Percentiles rank a stretch among this genome's conserved stretches.
Conservation (phyloP, 768 basidiomycete genomes). For the Suillus subaureus region DNA sequence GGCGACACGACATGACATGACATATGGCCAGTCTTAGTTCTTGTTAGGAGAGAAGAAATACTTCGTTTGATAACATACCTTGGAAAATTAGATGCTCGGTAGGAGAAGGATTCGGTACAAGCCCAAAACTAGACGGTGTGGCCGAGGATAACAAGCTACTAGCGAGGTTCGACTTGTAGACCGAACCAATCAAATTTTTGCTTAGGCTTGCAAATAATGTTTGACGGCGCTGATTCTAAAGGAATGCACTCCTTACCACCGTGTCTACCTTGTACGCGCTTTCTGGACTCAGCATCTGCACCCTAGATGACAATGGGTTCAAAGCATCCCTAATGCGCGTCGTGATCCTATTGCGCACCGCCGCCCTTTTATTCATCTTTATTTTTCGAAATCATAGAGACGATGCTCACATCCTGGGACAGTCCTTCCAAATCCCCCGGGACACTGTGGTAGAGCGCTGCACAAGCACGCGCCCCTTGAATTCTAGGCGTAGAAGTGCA, state of each 20-base stretch:
- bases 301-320: conserved; percentile 1
- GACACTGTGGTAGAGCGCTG: neutral
- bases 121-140: neutral
- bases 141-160: neutral
- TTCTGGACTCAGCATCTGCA: neutral
- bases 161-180: neutral
- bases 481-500: neutral
- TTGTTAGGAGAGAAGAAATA: neutral
- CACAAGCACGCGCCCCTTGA: neutral
- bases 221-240: neutral
- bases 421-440: neutral
- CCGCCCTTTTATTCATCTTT: conserved; percentile 5
- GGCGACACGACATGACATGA: conserved; percentile 28
- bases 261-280: neutral
- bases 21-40: conserved; percentile 29
- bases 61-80: conserved; percentile 16
- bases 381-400: conserved; percentile 7
- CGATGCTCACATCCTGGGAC: neutral
- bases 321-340: conserved; percentile 3
- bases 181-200: neutral
- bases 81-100: conserved; percentile 11
- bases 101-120: neutral
- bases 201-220: neutral
- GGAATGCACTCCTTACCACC: neutral
- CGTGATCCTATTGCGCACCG: conserved; percentile 1